These are phyloP conservation scores for Chaetothyriales sp. DNA, from an alignment of 2,329 filamentous ascomycete genomes.

Conservation along the genomic window DNA sequence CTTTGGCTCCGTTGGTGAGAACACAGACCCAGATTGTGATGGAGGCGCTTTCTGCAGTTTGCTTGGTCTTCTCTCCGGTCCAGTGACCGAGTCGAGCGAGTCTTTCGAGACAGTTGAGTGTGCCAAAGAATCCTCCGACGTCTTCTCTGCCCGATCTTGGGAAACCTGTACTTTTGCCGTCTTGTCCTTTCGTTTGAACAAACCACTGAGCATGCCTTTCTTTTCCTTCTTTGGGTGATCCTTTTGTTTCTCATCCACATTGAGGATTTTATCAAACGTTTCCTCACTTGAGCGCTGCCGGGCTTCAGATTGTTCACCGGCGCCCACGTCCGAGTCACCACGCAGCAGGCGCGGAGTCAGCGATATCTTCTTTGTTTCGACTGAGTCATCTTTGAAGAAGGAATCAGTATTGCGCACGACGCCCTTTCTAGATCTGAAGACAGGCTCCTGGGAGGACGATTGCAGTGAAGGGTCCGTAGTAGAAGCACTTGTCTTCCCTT, in stretches of 20 bases:
- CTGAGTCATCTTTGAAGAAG: constrained; percentile 91
- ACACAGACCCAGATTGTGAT: constrained; percentile 16
- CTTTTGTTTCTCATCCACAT: constrained; percentile 43
- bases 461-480: constrained; percentile 18
- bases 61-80: constrained; percentile 42
- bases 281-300: constrained; percentile 57
- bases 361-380: constrained; percentile 94
- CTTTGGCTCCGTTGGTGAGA: constrained; percentile 18
- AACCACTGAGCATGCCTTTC: constrained; percentile 57
- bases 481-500: constrained; percentile 14
- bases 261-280: constrained; percentile 53
- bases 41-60: constrained; percentile 58
- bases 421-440: constrained; percentile 61
- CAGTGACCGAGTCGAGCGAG: constrained; percentile 27
- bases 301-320: constrained; percentile 59
- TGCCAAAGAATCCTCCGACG: constrained; percentile 43
- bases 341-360: constrained; percentile 83
- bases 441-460: constrained; percentile 24
- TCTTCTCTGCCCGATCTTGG: constrained; percentile 39
- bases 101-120: constrained; percentile 30
- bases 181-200: constrained; percentile 53
- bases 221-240: constrained; percentile 62
- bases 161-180: constrained; percentile 36
- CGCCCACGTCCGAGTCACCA: constrained; percentile 72
- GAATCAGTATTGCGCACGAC: constrained; percentile 85